Evolutionary conservation across 2,329 filamentous ascomycete genomes (phyloP), one percentile per base, ranked within the genome.

Genomic region (Cladosporium colombiae): DNA sequence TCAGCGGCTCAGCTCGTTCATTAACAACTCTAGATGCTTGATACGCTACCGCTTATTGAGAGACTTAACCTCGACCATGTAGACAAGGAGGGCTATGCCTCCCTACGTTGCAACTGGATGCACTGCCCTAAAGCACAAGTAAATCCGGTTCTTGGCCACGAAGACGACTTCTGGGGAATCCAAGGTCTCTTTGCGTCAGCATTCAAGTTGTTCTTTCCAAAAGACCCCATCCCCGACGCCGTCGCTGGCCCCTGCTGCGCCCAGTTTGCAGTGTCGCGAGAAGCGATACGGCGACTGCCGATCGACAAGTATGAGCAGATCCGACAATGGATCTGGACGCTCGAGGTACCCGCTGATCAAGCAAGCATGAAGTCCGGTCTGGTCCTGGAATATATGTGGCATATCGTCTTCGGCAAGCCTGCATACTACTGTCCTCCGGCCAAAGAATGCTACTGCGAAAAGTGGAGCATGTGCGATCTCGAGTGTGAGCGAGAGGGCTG

Each of bases 331-430:
- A n/a, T 53, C 2, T 53, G 50, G 50, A 21, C 50, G 10, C 49
- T 52, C 14, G 49, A 52, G 49, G 23, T 52, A 13, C 23, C 23
- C 1, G 49, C 23, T 7, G 50, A n/a, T 1, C 23, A 29, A 16
- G 46, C 50, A 3, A 57, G 58, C 49, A 46, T 49, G 29, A 55
- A 62, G n/a, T 23, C 81, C 65, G 84, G 84, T 4, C 74, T 84
- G 23, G 80, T 86, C 10, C 79, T 86, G 76, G 85, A 87, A 70
- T 86, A 86, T 73, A 82, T 81, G n/a, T 87, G 85, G 85, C 85
- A 86, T 68, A 85, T 83, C 82, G 79, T 74, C 77, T 81, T 72
- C 66, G 72, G 64, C 59, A 65, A 65, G 71, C 37, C 67, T 65
- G 66, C 68, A 69, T 65, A 72, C 69, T 62, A 74, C 68, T 78